These are phyloP conservation scores for Persicaria maculosa DNA, from an alignment of 148 eudicot genomes.

Conservation along the genomic window DNA sequence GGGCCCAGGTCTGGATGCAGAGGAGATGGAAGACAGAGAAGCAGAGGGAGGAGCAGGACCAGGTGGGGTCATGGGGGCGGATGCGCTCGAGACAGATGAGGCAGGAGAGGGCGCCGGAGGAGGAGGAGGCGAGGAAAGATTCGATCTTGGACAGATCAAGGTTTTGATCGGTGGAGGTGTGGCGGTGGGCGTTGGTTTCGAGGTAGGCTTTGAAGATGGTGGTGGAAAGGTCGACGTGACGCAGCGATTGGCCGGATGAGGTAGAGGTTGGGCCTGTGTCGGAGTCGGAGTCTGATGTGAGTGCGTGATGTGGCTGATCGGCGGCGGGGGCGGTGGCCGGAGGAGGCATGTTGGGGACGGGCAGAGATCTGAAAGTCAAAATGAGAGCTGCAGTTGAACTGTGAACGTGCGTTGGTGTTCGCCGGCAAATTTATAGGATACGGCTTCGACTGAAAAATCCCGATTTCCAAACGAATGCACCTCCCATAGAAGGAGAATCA, in stretches of 20 bases:
- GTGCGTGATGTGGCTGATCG: conserved; percentile 19
- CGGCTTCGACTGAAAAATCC: too few relatives aligned
- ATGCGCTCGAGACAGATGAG: conserved; percentile 95
- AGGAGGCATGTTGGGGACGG: conserved; percentile 28
- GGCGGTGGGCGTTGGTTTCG: conserved; percentile 30
- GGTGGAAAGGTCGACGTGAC: conserved; percentile 65
- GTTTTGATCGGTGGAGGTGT: conserved; percentile 20
- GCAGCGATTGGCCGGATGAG: conserved; percentile 30
- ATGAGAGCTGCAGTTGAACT: neutral
- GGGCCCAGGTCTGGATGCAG: conserved; percentile 91
- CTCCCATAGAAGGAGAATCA: too few relatives aligned
- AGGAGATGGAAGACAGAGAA: conserved; percentile 75
- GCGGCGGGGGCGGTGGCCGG: conserved; percentile 5
- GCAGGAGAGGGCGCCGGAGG: conserved; percentile 91
- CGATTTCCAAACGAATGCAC: too few relatives aligned
- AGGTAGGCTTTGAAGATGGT: conserved; percentile 77
- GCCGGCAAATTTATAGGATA: too few relatives aligned
- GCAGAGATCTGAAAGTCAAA: neutral
- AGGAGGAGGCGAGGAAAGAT: conserved; percentile 68
- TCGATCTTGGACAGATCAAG: conserved; percentile 85
- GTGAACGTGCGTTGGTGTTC: neutral
- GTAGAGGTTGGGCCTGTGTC: conserved; percentile 38
- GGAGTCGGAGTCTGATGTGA: conserved; percentile 65
- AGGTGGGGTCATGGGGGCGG: conserved; percentile 69
- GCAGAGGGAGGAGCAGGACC: conserved; percentile 82